phyloP scores from a whole-genome alignment of 345 rosid genomes.

The Camelina hispida region DNA sequence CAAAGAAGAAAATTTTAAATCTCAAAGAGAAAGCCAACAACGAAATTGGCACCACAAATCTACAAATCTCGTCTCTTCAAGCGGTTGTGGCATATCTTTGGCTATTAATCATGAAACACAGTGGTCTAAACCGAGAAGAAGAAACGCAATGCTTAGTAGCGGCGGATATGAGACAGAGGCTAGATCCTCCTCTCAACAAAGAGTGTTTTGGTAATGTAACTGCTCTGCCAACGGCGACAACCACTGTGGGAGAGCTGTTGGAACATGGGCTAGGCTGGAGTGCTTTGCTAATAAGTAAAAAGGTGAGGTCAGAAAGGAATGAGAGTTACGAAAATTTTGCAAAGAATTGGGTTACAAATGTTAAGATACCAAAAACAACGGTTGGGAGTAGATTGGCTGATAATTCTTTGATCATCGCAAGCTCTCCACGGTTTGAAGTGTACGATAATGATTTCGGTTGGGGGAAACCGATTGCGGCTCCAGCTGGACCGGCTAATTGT shows the following conservation, averaged over 20 bases:
- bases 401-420: conserved; percentile 17
- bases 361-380: conserved; percentile 1
- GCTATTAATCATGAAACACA: conserved; percentile 27
- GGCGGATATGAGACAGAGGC: conserved; percentile 30
- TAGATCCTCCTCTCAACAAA: conserved; percentile 30
- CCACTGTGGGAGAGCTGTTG: conserved; percentile 30
- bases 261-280: conserved; percentile 39
- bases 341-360: conserved; percentile 32
- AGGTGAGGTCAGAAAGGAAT: conserved; percentile 32
- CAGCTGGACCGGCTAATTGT: conserved; percentile 28
- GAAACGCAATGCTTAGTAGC: conserved; percentile 33
- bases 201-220: conserved; percentile 39
- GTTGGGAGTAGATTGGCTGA: conserved; percentile 16
- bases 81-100: conserved; percentile 42
- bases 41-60: conserved; percentile 9
- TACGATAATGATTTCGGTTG: conserved; percentile 57
- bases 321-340: conserved; percentile 3
- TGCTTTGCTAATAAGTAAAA: conserved; percentile 33
- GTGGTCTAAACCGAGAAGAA: conserved; percentile 27
- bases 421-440: conserved; percentile 55
- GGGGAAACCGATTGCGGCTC: conserved; percentile 39
- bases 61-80: conserved; percentile 42
- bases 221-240: not conserved
- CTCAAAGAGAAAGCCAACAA: conserved; percentile 52
- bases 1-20: conserved; percentile 24